Evolutionary conservation across 2,329 filamentous ascomycete species (phyloP).

Genomic region (Chaetomiaceae sp.): DNA sequence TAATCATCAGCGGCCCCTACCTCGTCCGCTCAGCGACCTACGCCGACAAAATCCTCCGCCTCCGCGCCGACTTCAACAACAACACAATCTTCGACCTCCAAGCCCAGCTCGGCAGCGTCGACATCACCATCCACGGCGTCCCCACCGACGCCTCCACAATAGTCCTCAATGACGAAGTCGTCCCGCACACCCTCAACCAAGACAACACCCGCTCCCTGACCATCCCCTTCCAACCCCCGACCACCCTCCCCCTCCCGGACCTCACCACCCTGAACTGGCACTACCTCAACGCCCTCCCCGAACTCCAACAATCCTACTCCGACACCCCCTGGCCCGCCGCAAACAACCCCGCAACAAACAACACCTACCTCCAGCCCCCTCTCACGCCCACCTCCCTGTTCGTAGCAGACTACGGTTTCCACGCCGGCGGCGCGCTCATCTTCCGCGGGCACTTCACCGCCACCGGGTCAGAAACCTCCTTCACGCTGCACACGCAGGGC

Average conservation of each 20-base stretch:
- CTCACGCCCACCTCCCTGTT: slow-evolving; percentile 64
- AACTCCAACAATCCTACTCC: slow-evolving; percentile 59
- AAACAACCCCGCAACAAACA: slow-evolving; percentile 51
- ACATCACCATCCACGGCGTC: slow-evolving; percentile 66
- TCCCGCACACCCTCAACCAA: slow-evolving; percentile 34
- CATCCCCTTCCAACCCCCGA: slow-evolving; percentile 44
- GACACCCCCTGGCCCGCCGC: slow-evolving; percentile 64
- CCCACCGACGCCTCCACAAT: slow-evolving; percentile 44
- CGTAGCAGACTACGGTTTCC: slow-evolving; percentile 67
- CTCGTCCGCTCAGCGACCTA: slow-evolving; percentile 57
- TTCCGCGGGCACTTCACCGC: slow-evolving; percentile 67
- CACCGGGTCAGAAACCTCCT: slow-evolving; percentile 51
- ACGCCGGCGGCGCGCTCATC: slow-evolving; percentile 62
- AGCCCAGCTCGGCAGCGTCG: background rate
- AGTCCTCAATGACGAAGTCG: slow-evolving; percentile 36
- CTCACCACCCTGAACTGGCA: slow-evolving; percentile 61
- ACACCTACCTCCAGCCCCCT: slow-evolving; percentile 47
- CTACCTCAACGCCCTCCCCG: slow-evolving; percentile 65
- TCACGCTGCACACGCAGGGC: slow-evolving; percentile 59
- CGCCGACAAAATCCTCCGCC: slow-evolving; percentile 49
- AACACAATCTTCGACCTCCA: background rate
- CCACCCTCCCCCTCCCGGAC: slow-evolving; percentile 51
- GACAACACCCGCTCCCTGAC: slow-evolving; percentile 44
- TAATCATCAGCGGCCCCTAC: slow-evolving; percentile 61
- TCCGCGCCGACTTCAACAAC: slow-evolving; percentile 67